A percentile compares a stretch with the other conserved stretches of the same genome.
Conservation (phyloP, 768 basidiomycete species). For the Tricholoma sp. region DNA sequence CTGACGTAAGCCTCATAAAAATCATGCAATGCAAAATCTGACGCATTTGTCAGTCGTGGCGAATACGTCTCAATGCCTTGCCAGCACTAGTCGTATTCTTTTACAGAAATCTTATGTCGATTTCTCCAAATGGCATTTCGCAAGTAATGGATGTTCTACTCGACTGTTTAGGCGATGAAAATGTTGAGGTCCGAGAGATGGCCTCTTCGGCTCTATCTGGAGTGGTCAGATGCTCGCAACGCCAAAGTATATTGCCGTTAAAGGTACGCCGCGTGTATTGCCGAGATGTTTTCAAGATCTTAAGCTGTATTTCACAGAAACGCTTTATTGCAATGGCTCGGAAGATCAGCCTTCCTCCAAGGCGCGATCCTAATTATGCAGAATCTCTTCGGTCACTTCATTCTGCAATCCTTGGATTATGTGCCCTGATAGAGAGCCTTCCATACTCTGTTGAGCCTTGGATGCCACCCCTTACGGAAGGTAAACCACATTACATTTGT, state of each 20-base stretch:
- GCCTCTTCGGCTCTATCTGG: constrained; percentile 83
- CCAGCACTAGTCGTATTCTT: constrained; percentile 90
- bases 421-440: constrained; percentile 86
- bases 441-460: constrained; percentile 94
- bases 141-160: constrained; percentile 80
- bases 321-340: constrained; percentile 69
- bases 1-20: constrained; percentile 45
- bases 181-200: constrained; percentile 91
- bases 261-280: constrained; percentile 46
- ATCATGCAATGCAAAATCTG: background rate
- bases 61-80: constrained; percentile 80
- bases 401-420: constrained; percentile 85
- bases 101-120: constrained; percentile 79
- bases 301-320: constrained; percentile 41
- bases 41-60: constrained; percentile 63
- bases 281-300: constrained; percentile 5
- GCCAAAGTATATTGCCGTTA: constrained; percentile 77
- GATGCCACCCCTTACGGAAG: constrained; percentile 79
- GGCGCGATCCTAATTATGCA: constrained; percentile 69
- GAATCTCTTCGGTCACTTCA: constrained; percentile 70
- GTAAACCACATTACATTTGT: constrained; percentile 29
- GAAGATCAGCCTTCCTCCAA: constrained; percentile 57
- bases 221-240: constrained; percentile 85
- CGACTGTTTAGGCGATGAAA: constrained; percentile 82
- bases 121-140: constrained; percentile 60